Evolutionary conservation across 2,329 filamentous ascomycete species (phyloP), one percentile per base, ranked within the genome.

Genomic region (Diaporthe nobilis): DNA sequence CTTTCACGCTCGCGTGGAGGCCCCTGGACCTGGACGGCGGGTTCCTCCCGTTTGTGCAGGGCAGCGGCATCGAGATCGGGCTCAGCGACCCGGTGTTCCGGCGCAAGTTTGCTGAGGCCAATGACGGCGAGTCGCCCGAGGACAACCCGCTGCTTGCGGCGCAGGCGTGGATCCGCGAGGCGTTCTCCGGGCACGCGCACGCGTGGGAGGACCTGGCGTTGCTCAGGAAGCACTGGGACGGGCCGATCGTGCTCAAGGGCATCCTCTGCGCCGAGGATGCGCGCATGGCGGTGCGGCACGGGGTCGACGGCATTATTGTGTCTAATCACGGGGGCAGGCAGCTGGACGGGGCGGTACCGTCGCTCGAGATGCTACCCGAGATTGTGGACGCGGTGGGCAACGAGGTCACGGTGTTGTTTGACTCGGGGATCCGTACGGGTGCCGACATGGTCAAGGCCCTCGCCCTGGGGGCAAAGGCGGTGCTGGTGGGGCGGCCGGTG

Each of bases 21-120:
- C 93, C 93, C 0, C 87, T 86, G 0, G 93, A 95, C 80, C 87
- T 95, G 6, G 92, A 94, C 77, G 87, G 88, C 20, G 90, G 86
- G 3, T 93, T 90, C 79, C 79, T 91, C 0, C 90, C 92, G 0
- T 93, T 94, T 77, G 83, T 91, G 39, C 87, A 85, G 53, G 90
- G 90, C 0, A 82, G 90, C 13, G 93, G 93, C 3, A 88, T 90
- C 70, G 86, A 89, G 60, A 87, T 92, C 3, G 93, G 92, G 2
- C 92, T 95, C 78, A 87, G 87, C 1, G 93, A 95, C 80, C 92
- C 92, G 0, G 91, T 92, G 0, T 94, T 94, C 81, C 86, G 89
- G 22, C 83, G 84, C 42, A 88, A 89, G 68, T 92, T 91, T 79
- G 87, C 89, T 53, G 86, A 86, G 77, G 84, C 85, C 63, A 83